Percentiles rank a stretch among this genome's conserved stretches.
phyloP scores from a whole-genome alignment of 2,329 filamentous ascomycete genomes.

The Scedosporium aurantiacum region DNA sequence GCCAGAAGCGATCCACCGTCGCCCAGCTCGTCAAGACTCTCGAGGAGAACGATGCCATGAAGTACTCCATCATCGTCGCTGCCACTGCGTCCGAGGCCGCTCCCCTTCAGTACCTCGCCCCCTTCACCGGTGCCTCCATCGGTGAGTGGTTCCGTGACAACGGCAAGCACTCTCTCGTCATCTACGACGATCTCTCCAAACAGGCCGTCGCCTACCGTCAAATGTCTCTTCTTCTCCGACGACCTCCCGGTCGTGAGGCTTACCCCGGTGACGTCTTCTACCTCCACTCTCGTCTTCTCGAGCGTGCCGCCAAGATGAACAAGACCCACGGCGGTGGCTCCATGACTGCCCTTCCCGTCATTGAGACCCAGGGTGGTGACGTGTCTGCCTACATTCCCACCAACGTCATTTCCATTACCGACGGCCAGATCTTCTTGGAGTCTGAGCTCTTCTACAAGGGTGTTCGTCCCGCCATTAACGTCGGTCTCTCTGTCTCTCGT shows the following conservation, averaged over 20 bases:
- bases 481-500: constrained; percentile 99
- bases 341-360: constrained; percentile 91
- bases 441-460: constrained; percentile 99
- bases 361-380: constrained; percentile 99
- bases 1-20: constrained; percentile 98
- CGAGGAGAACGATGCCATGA: constrained; percentile 99
- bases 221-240: constrained; percentile 96
- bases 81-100: constrained; percentile 96
- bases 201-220: constrained; percentile 97
- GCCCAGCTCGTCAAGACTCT: constrained; percentile 99
- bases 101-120: constrained; percentile 86
- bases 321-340: constrained; percentile 90
- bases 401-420: constrained; percentile 99
- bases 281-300: constrained; percentile 96
- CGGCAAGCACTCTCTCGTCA: constrained; percentile 78
- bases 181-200: constrained; percentile 95
- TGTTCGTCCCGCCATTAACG: constrained; percentile 99
- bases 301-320: constrained; percentile 99
- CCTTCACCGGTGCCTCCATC: constrained; percentile 64
- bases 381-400: constrained; percentile 99
- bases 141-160: constrained; percentile 71
- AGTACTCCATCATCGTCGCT: constrained; percentile 88
- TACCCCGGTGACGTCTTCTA: constrained; percentile 99
- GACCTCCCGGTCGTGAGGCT: constrained; percentile 96
- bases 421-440: constrained; percentile 99